These are phyloP conservation scores for Amauroascus niger DNA, from an alignment of 2,329 filamentous ascomycete genomes.

Conservation along the genomic window DNA sequence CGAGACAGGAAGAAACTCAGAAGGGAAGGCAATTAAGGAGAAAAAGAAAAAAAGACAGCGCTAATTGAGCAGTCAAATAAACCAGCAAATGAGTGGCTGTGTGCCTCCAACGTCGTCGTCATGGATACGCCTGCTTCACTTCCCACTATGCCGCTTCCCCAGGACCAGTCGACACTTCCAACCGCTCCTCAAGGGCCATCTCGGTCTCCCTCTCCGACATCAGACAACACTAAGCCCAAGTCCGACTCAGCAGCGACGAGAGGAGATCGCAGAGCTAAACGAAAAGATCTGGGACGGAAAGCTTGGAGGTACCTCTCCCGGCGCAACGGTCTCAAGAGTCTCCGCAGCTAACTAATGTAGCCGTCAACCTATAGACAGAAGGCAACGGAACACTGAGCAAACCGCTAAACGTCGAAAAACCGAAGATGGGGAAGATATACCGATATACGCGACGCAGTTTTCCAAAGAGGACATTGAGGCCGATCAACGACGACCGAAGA, in stretches of 20 bases:
- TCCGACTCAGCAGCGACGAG: not conserved
- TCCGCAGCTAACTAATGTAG: slow-evolving; percentile 43
- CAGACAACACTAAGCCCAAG: not conserved
- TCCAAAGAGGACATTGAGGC: slow-evolving; percentile 74
- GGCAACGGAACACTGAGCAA: slow-evolving; percentile 42
- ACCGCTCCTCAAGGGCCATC: not conserved
- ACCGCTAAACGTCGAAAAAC: slow-evolving; percentile 48
- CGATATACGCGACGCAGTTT: slow-evolving; percentile 51
- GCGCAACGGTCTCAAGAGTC: slow-evolving; percentile 5
- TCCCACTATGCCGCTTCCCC: slow-evolving; percentile 5
- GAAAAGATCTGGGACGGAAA: slow-evolving; percentile 55
- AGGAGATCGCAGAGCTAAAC: slow-evolving; percentile 44
- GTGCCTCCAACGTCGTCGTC: not conserved
- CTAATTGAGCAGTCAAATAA: not conserved
- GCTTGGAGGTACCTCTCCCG: slow-evolving; percentile 48
- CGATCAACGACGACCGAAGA: slow-evolving; percentile 81
- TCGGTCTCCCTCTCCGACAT: not conserved
- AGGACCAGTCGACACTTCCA: not conserved
- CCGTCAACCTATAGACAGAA: slow-evolving; percentile 40
- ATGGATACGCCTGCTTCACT: slow-evolving; percentile 16
- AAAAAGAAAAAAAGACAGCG: not conserved
- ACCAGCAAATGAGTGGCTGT: slow-evolving; percentile 11
- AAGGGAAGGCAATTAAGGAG: no score
- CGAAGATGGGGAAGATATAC: slow-evolving; percentile 36
- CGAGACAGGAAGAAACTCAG: no score